phyloP scores from a whole-genome alignment of 2,329 filamentous ascomycete genomes.

The Fusarium heterosporum region DNA sequence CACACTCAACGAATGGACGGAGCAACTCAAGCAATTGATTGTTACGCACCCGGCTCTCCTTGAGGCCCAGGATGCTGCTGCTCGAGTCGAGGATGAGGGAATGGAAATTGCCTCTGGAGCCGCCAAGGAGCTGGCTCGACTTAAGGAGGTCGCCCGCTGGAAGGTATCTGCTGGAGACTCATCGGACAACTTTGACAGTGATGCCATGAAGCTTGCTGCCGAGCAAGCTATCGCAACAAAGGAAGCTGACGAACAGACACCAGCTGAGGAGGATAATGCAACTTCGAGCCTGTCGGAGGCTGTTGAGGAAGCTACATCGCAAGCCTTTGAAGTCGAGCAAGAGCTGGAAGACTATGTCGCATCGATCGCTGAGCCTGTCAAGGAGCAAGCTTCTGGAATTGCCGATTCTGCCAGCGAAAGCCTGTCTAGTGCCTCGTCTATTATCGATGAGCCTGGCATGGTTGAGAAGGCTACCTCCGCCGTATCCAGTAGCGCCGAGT shows the following conservation, averaged over 20 bases:
- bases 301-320: slow-evolving; percentile 26
- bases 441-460: slow-evolving; percentile 26
- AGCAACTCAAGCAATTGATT: slow-evolving; percentile 81
- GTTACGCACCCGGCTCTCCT: slow-evolving; percentile 77
- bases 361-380: slow-evolving; percentile 29
- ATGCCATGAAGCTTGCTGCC: slow-evolving; percentile 69
- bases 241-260: slow-evolving; percentile 34
- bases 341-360: slow-evolving; percentile 40
- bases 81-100: slow-evolving; percentile 78
- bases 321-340: slow-evolving; percentile 30
- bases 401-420: slow-evolving; percentile 14
- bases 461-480: slow-evolving; percentile 31
- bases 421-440: slow-evolving; percentile 20
- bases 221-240: slow-evolving; percentile 51
- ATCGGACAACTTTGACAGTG: slow-evolving; percentile 82
- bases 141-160: slow-evolving; percentile 87
- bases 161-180: slow-evolving; percentile 82
- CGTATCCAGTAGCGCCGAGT: slow-evolving; percentile 22
- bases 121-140: slow-evolving; percentile 79
- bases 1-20: slow-evolving; percentile 85
- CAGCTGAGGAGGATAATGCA: slow-evolving; percentile 46
- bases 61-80: slow-evolving; percentile 74
- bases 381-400: slow-evolving; percentile 24
- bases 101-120: slow-evolving; percentile 84
- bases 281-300: slow-evolving; percentile 28